Base-by-base conservation (phyloP, 2,329 filamentous ascomycete species). In the Nannizzia gypsea region DNA sequence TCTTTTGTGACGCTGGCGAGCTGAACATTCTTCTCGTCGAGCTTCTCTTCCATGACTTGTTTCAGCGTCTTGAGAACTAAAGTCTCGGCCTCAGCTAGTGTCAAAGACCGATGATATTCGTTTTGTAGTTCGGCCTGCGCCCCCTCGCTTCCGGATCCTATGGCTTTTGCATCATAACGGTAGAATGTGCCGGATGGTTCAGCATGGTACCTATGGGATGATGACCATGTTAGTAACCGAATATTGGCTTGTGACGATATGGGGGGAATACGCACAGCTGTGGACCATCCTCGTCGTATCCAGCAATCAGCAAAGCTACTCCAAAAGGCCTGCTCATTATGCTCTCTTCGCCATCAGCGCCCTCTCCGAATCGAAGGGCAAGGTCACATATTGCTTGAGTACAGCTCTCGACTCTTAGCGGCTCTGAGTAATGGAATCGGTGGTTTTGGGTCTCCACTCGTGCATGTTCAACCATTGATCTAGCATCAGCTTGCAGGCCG, bases 21-120 rank as follows among this genome's bases (percentile, higher is more conserved):
- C 80, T 99, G 93, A 66, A 99, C 93, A 72, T 99, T 99, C 84
- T 99, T 99, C 65, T 90, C 83, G 73, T 99, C 93, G 63, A 99
- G 82, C 80, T 99, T 99, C 84, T 99, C 93, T 78, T 99, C 93
- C 93, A 99, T 99, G 67, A 99, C 93, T 78, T 99, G 93, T 83
- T 97, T 99, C 74, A 99, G 76, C 40, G 93, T 99, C 84, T 97
- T 97, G 70, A 99, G 80, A 57, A 96, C 91, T 66, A 99, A 79
- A 2, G 91, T 93, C 79, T 99, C 93, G 61, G 93, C 93, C 72
- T 99, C 93, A 60, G 83, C 80, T 64, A 99, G 86, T 46, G 91
- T 96, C 64, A 99, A 82, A 61, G 92, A 97, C 83, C 95, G 95
- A 80, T 99, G 93, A 72, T 96, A 99, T 78, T 97, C 92, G 71